Evolutionary conservation across 805 yeast genomes (phyloP), one percentile per base, ranked within the genome.

Genomic region (Sungouiozyma ichnusensis): DNA sequence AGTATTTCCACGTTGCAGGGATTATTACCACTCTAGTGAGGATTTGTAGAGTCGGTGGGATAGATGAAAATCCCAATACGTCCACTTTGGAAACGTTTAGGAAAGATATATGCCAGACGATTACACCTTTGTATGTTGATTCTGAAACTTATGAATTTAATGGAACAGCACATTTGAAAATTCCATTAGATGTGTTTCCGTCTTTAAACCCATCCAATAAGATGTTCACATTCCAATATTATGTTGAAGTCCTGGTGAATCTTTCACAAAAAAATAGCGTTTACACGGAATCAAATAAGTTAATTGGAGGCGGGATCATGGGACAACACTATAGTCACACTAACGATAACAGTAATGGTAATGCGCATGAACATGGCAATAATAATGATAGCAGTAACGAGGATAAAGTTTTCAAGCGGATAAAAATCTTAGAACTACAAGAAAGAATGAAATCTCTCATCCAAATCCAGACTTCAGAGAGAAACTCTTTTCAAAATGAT

Each of bases 161-260:
- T 29, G 68, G 81, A 8, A 74, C 74, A 27, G 76, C 88, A 0
- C 72, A 75, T 34, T 61, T 87, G 16, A 68, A 79, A 47, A 79
- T 87, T 0, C 96, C 97, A 0, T 75, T 82, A 0, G 95, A 87
- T 51, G 79, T 84, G 0, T 85, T 87, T 56, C 94, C 95, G 1
- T 84, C 95, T 0, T 83, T 85, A 13, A 70, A 75, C 15, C 82
- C 83, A 1, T 74, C 84, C 40, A 51, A 48, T 16, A 63, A 33
- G n/a, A 17, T 80, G 38, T 85, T 86, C 7, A 72, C 86, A 2
- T 87, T 87, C 60, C 90, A 84, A 55, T 87, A 88, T 57, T 84
- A 81, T 55, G 65, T 87, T 14, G 97, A 87, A 57, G 87, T 83
- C 2, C 69, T 85, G 43, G 76, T 84, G n/a, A 87, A 87, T 54